These are phyloP conservation scores for Paulownia fortunei DNA, from an alignment of 257 asterid species.

Conservation along the genomic window DNA sequence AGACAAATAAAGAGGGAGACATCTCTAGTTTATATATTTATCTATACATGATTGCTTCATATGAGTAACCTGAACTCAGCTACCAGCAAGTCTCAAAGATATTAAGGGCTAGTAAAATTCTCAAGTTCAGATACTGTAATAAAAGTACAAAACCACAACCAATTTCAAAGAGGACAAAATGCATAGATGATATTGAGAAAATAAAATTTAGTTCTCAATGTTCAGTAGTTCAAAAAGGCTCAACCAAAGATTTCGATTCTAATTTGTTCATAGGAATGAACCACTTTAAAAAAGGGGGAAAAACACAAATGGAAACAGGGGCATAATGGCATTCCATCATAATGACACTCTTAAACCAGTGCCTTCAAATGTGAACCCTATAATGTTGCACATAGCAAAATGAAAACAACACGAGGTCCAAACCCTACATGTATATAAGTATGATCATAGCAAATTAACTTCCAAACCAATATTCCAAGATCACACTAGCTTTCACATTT, in stretches of 20 bases:
- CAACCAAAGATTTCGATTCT: neutral
- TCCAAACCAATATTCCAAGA: neutral
- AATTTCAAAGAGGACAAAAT: neutral
- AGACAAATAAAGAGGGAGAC: neutral
- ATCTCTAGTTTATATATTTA: neutral
- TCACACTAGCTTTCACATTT: neutral
- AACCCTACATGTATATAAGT: neutral
- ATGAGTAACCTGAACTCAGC: conserved; percentile 21
- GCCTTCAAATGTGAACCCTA: neutral
- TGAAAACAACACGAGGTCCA: neutral
- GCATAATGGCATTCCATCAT: neutral
- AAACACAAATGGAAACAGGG: neutral
- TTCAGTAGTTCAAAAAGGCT: neutral
- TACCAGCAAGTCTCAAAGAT: neutral
- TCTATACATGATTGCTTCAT: conserved; percentile 7
- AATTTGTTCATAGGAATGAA: neutral
- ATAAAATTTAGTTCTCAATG: neutral
- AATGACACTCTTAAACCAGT: conserved; percentile 6
- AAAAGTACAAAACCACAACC: neutral
- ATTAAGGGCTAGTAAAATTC: neutral
- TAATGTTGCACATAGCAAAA: conserved; percentile 6
- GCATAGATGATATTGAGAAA: neutral
- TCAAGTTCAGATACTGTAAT: conserved; percentile 19
- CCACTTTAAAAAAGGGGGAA: neutral
- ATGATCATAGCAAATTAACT: neutral